These are phyloP conservation scores for Phytophthora sansomeana DNA, from an alignment of 352 stramenopile genomes.

Conservation along the genomic window DNA sequence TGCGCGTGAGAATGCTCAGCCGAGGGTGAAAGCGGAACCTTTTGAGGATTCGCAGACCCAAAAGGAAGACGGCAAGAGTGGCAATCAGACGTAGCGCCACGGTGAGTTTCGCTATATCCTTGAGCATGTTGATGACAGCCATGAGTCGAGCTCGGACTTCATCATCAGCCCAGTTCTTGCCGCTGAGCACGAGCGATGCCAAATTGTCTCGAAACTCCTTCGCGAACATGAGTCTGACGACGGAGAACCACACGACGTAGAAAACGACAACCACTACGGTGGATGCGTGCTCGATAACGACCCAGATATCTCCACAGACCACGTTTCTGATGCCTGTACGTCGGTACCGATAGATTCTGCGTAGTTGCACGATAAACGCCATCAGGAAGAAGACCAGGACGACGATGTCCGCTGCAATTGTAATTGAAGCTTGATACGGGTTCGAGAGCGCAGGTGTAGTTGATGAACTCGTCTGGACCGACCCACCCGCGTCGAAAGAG, in stretches of 20 bases:
- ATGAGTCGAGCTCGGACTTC: constrained; percentile 32
- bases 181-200: constrained; percentile 18
- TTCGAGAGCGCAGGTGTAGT: constrained; percentile 45
- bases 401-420: constrained; percentile 43
- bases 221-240: constrained; percentile 51
- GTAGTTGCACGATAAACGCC: constrained; percentile 25
- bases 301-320: constrained; percentile 41
- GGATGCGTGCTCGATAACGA: constrained; percentile 28
- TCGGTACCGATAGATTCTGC: constrained; percentile 28
- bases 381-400: constrained; percentile 44
- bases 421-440: constrained; percentile 37
- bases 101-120: constrained; percentile 20
- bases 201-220: constrained; percentile 33
- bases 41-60: constrained; percentile 38
- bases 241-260: constrained; percentile 52
- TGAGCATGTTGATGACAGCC: constrained; percentile 25
- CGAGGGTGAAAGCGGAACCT: constrained; percentile 33
- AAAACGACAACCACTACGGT: constrained; percentile 34
- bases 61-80: constrained; percentile 24
- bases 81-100: constrained; percentile 29
- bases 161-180: constrained; percentile 28
- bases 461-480: constrained; percentile 36
- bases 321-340: constrained; percentile 10
- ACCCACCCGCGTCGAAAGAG: constrained; percentile 44
- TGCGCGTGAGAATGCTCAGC: constrained; percentile 31